Evolutionary conservation across 1,284 basidiomycete genomes (phyloP), one percentile per base, ranked within the genome.

Genomic region (Wolfiporia cocos): DNA sequence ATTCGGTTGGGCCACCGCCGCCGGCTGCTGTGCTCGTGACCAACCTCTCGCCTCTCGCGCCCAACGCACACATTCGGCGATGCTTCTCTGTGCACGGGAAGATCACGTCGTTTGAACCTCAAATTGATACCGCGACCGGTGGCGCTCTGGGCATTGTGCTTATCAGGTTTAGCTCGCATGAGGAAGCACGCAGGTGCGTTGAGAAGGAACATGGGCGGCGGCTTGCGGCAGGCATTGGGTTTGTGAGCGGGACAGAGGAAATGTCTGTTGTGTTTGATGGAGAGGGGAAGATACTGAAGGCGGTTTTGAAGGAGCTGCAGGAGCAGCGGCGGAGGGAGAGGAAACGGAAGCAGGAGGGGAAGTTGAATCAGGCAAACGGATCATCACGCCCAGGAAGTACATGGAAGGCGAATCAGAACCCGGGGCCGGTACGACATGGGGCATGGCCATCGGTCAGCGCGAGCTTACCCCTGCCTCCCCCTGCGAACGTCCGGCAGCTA

Each of bases 111-210:
- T 82, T 89, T 44, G 86, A 93, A 49, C 77, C 85, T 28, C 89
- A 93, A 58, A 77, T 87, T 47, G 88, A 96, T 64, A 74, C 77
- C 36, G 73, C 75, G 40, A 92, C 82, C 17, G 92, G 92, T 11
- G 83, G 80, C 48, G 79, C 86, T 12, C 73, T 97, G 3, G 93
- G 93, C 5, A 80, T 97, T 31, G 81, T 89, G 39, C 81, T 78
- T 57, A 74, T 97, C 53, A 80, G 76, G 48, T 97, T 76, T 59
- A 62, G 57, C 6, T 64, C 68, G 0, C 73, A 77, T 46, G 77
- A 78, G 15, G 78, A 83, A 43, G 84, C 82, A 42, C 73, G 63
- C 60, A 70, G 63, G 51, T 90, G 81, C 61, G 73, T 73, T 42
- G 74, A 74, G 52, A 69, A 69, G 51, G 76, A 83, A 52, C 65